Evolutionary conservation across 305 asterid species (phyloP).

Genomic region (Striga hermonthica): DNA sequence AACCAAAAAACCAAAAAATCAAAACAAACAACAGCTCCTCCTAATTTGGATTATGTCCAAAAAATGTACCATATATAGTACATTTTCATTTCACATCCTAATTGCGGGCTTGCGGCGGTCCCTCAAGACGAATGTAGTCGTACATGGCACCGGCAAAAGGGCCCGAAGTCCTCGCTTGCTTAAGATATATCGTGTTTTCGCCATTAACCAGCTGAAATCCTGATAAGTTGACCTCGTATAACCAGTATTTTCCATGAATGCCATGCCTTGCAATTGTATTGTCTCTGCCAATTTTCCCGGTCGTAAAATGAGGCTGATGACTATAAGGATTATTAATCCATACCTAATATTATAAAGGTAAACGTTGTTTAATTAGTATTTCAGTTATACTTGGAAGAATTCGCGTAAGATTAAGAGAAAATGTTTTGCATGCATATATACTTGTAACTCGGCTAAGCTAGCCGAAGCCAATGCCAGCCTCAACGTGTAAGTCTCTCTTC

Average conservation of each 20-base stretch:
- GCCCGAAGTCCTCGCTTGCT: constrained; percentile 36
- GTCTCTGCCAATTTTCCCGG: constrained; percentile 50
- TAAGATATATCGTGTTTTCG: constrained; percentile 45
- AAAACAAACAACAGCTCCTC: too few relatives aligned
- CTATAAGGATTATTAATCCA: constrained; percentile 35
- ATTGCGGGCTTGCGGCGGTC: constrained; percentile 31
- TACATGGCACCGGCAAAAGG: constrained; percentile 51
- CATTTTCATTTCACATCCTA: constrained; percentile 11
- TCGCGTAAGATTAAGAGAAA: neutral
- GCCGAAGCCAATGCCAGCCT: constrained; percentile 61
- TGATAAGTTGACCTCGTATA: constrained; percentile 33
- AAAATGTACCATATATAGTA: constrained; percentile 5
- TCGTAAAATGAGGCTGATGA: constrained; percentile 37
- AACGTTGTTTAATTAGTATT: neutral
- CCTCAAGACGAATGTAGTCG: constrained; percentile 71
- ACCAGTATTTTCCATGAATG: constrained; percentile 60
- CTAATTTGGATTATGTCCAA: neutral
- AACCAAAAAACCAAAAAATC: too few relatives aligned
- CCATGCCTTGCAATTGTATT: constrained; percentile 78
- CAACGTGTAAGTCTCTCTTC: constrained; percentile 39
- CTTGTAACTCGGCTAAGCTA: constrained; percentile 46
- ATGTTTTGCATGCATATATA: constrained; percentile 9
- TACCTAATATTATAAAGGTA: constrained; percentile 33
- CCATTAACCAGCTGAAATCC: constrained; percentile 42
- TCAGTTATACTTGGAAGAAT: neutral